A percentile compares a stretch with the other conserved stretches of the same genome.
phyloP scores from a whole-genome alignment of 106 monocot species.

The Alisma plantagoaquatica region DNA sequence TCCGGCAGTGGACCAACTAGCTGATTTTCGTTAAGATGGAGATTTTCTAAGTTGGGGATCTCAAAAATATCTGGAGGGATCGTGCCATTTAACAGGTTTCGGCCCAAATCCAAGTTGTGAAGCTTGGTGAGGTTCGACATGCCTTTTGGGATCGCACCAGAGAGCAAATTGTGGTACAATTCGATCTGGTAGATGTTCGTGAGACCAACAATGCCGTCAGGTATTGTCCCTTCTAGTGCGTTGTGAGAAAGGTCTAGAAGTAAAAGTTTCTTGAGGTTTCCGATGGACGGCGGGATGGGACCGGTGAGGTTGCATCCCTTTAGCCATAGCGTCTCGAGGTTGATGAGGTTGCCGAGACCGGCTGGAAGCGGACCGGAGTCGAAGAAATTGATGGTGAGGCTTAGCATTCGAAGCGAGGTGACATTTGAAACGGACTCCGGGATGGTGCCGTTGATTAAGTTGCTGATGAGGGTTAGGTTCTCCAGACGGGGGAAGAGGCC shows the following conservation, averaged over 20 bases:
- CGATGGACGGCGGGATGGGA: slow-evolving; percentile 21
- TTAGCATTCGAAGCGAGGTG: slow-evolving; percentile 18
- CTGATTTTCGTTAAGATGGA: slow-evolving; percentile 31
- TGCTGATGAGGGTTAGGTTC: slow-evolving; percentile 37
- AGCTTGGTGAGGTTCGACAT: slow-evolving; percentile 21
- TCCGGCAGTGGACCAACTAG: slow-evolving; percentile 32
- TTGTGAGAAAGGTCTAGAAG: slow-evolving; percentile 34
- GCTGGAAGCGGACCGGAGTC: slow-evolving; percentile 33
- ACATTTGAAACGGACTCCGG: slow-evolving; percentile 24
- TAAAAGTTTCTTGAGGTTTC: slow-evolving; percentile 16
- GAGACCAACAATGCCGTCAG: slow-evolving; percentile 17
- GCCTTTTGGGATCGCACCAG: slow-evolving; percentile 20
- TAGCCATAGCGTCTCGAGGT: slow-evolving; percentile 26
- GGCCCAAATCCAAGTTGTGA: slow-evolving; percentile 31
- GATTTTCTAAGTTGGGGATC: slow-evolving; percentile 13
- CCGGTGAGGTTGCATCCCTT: slow-evolving; percentile 26
- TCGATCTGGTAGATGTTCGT: slow-evolving; percentile 28
- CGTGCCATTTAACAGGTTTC: slow-evolving; percentile 29
- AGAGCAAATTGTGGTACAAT: slow-evolving; percentile 34
- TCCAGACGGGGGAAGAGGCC: slow-evolving; percentile 21
- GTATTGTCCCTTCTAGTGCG: slow-evolving; percentile 25
- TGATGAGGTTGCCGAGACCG: slow-evolving; percentile 19
- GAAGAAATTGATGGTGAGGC: slow-evolving; percentile 34
- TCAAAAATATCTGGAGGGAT: slow-evolving; percentile 30
- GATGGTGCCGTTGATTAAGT: slow-evolving; percentile 19